Conservation (phyloP, 176 grass and related monocot genomes). For the Leersia perrieri region DNA sequence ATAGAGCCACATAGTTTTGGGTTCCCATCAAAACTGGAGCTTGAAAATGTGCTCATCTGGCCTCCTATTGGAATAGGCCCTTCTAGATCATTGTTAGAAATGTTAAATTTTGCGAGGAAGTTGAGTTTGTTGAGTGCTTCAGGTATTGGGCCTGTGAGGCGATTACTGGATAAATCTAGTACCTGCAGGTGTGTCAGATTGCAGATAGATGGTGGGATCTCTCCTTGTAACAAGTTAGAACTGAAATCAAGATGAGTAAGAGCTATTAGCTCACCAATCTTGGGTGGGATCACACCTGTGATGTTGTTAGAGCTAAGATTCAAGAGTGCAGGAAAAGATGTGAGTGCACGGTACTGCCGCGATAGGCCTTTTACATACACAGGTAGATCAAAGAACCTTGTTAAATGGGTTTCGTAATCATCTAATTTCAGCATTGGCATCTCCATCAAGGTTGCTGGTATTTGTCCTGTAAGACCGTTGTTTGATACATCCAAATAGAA, state of each 20-base stretch:
- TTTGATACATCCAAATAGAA: conserved; percentile 32
- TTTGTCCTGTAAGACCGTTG: conserved; percentile 20
- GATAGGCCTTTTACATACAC: no score
- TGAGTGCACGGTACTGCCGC: no score
- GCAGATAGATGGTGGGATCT: not conserved
- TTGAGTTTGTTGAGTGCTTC: not conserved
- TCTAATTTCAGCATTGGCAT: not conserved
- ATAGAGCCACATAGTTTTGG: not conserved
- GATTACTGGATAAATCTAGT: conserved; percentile 8
- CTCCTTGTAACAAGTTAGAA: not conserved
- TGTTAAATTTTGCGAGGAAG: conserved; percentile 6
- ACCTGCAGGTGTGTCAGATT: not conserved
- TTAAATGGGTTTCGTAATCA: no score
- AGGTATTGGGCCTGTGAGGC: not conserved
- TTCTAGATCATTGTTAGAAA: conserved; percentile 17
- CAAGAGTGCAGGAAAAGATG: no score
- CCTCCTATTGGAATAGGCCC: conserved; percentile 1
- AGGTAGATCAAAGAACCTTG: no score
- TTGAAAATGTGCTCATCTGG: conserved; percentile 10
- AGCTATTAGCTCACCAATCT: not conserved
- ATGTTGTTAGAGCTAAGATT: no score
- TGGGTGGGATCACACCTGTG: no score
- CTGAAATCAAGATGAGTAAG: not conserved
- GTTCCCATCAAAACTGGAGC: conserved; percentile 11
- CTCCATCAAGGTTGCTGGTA: not conserved